Percentiles rank a stretch among this genome's conserved stretches.
Conservation (phyloP, 1,284 basidiomycete genomes). For the Leccinum pachyderme region DNA sequence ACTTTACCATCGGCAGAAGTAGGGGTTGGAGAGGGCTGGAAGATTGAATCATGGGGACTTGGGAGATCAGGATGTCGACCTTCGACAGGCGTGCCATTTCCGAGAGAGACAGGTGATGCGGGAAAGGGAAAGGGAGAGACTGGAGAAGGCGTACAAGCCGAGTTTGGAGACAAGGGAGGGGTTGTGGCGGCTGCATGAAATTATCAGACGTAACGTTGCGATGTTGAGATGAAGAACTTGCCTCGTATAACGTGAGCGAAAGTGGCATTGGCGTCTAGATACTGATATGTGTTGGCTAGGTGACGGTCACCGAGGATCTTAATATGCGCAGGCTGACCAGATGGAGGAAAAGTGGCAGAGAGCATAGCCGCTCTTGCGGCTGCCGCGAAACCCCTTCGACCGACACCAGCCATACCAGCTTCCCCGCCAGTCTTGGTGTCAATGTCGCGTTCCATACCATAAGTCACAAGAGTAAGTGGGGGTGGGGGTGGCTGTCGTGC, state of each 20-base stretch:
- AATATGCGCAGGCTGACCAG: neutral
- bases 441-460: constrained; percentile 16
- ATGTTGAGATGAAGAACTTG: constrained; percentile 27
- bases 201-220: constrained; percentile 5
- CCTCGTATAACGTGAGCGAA: constrained; percentile 34
- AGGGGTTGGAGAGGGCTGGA: constrained; percentile 6
- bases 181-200: constrained; percentile 33
- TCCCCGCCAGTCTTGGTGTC: constrained; percentile 76
- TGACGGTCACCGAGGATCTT: constrained; percentile 31
- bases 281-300: constrained; percentile 46
- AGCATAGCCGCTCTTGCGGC: constrained; percentile 73
- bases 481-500: constrained; percentile 23
- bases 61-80: constrained; percentile 20
- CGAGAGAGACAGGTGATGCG: constrained; percentile 33
- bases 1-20: constrained; percentile 20
- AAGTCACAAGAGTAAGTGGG: constrained; percentile 14
- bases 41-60: constrained; percentile 21
- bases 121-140: constrained; percentile 44
- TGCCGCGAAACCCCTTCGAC: constrained; percentile 80
- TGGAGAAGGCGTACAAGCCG: constrained; percentile 44
- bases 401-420: constrained; percentile 89
- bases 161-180: constrained; percentile 48
- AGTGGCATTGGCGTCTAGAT: constrained; percentile 50
- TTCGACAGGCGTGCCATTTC: constrained; percentile 17
- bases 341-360: constrained; percentile 25